These are phyloP conservation scores for Amanita polypyramis DNA, from an alignment of 768 basidiomycete species.

Conservation along the genomic window DNA sequence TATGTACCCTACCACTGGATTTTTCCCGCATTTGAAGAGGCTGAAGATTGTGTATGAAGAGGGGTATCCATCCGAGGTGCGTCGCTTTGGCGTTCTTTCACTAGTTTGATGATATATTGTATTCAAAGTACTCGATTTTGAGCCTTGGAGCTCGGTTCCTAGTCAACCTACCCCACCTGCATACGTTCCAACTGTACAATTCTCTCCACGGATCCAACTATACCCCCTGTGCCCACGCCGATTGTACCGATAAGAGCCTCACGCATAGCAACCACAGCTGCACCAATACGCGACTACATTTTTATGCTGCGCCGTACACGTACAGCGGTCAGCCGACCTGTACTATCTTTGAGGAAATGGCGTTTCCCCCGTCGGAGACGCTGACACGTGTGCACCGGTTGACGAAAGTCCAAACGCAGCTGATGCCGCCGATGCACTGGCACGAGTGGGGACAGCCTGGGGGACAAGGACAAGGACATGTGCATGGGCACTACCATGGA, in stretches of 20 bases:
- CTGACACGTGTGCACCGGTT: not conserved
- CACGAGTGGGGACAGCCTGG: too few relatives aligned
- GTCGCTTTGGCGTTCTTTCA: constrained; percentile 8
- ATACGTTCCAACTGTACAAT: constrained; percentile 28
- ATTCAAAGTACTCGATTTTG: constrained; percentile 24
- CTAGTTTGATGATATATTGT: not conserved
- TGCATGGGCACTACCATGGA: not conserved
- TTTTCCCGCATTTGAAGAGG: constrained; percentile 25
- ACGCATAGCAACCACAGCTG: not conserved
- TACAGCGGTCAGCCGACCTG: not conserved
- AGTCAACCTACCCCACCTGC: constrained; percentile 22
- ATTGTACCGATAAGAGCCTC: not conserved
- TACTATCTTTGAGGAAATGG: not conserved
- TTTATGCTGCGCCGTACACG: not conserved
- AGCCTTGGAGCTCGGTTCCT: constrained; percentile 35
- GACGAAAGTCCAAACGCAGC: not conserved
- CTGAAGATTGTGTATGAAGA: constrained; percentile 29
- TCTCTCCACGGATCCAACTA: not conserved
- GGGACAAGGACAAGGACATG: too few relatives aligned
- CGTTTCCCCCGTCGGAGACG: not conserved
- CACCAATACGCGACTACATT: not conserved
- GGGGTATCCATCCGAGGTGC: constrained; percentile 30
- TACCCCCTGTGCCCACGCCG: not conserved
- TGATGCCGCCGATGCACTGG: not conserved
- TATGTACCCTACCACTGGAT: constrained; percentile 27